Base-by-base conservation (phyloP, 2,329 filamentous ascomycete genomes). In the Scedosporium aurantiacum region DNA sequence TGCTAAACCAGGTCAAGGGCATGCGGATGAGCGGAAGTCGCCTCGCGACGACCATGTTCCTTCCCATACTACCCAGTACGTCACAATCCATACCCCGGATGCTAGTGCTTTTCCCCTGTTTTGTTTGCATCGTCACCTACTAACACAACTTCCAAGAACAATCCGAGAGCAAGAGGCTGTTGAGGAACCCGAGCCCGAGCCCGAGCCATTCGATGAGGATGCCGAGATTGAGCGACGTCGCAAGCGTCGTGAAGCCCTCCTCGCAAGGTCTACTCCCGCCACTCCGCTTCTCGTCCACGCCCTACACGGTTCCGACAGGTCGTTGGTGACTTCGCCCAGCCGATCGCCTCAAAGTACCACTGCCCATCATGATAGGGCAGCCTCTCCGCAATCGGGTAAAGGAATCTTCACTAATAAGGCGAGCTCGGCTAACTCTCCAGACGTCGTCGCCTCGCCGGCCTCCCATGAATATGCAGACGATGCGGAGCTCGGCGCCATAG, bases 181-280 rank as follows among this genome's bases (percentile, higher is more conserved):
- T n/a, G 50, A 43, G 28, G 59, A 61, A 21, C 32, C 59, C 18
- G 25, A 40, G 67, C 79, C 82, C 43, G 43, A 47, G 47, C 21
- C 59, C 5, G 28, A 43, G 67, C 79, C 82, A n/a, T 71, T 91
- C 66, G 88, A 95, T 71, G 89, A 95, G 76, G 89, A 88, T 64
- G 86, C 89, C 66, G 81, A 93, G 69, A 89, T 96, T 68, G 89
- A 95, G 72, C 87, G 91, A 68, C 88, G 92, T 61, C 88, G 91
- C 28, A 91, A 88, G 70, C 85, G 89, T 63, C 87, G 92, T 66
- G 90, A 94, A 75, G 90, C 90, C 65, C 88, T 96, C 65, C 83
- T 91, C 70, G 88, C 90, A 71, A 95, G 91, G 76, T 88, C 91
- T 68, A 86, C 85, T 66, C 86, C 87, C 68, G 82, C 86, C 59